phyloP scores from a whole-genome alignment of 495 filamentous ascomycete genomes.

The Pyrenopolyporus hunteri region DNA sequence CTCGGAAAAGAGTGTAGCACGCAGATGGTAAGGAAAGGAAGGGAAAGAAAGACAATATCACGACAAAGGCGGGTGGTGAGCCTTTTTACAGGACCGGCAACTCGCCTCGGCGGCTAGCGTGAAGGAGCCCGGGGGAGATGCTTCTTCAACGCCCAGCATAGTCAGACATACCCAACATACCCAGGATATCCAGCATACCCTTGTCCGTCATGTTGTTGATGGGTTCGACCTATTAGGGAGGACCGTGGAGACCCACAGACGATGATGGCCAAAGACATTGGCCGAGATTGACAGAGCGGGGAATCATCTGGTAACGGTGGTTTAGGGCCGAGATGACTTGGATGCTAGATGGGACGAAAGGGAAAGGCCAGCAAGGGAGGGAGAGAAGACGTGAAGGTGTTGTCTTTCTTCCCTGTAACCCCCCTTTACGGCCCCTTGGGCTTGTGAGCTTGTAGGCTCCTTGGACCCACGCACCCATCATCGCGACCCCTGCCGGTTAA shows the following conservation, averaged over 20 bases:
- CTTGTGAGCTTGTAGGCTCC: too few relatives aligned
- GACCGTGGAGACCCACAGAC: constrained; percentile 31
- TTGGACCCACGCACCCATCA: constrained; percentile 40
- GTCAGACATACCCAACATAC: background rate
- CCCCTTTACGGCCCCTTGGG: too few relatives aligned
- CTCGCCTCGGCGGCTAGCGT: constrained; percentile 34
- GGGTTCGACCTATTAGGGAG: constrained; percentile 24
- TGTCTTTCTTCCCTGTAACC: background rate
- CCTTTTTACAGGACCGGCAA: constrained; percentile 32
- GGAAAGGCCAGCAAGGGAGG: background rate
- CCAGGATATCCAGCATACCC: constrained; percentile 11
- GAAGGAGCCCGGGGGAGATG: constrained; percentile 9
- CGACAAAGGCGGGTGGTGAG: constrained; percentile 31
- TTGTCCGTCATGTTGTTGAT: constrained; percentile 27
- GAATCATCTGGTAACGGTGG: constrained; percentile 33
- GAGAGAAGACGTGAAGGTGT: background rate
- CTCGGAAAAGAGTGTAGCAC: constrained; percentile 32
- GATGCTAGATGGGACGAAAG: constrained; percentile 17
- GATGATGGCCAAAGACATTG: constrained; percentile 10
- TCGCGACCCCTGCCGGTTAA: constrained; percentile 35
- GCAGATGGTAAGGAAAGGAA: constrained; percentile 35
- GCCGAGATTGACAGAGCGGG: constrained; percentile 9
- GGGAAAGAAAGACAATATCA: constrained; percentile 22
- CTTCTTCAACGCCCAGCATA: constrained; percentile 1
- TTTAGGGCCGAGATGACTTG: constrained; percentile 23